These are phyloP conservation scores for Alternaria rosae DNA, from an alignment of 2,329 filamentous ascomycete genomes.

Conservation along the genomic window DNA sequence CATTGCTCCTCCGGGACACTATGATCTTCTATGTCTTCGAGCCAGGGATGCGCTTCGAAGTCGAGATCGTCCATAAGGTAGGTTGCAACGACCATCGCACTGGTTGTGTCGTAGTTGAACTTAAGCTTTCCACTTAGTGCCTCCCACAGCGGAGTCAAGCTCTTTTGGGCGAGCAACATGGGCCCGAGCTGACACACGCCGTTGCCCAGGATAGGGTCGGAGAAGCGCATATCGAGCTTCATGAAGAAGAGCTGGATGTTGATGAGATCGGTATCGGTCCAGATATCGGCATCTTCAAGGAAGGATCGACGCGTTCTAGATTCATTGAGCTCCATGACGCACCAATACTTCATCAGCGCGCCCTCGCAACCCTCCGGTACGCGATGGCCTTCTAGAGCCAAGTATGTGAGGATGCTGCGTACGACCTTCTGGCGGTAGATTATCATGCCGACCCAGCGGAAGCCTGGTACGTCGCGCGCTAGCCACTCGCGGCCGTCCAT, in stretches of 20 bases:
- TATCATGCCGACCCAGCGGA: constrained; percentile 74
- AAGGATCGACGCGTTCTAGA: constrained; percentile 59
- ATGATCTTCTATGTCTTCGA: constrained; percentile 33
- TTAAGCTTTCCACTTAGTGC: constrained; percentile 62
- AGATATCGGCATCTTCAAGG: constrained; percentile 61
- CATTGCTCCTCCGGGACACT: constrained; percentile 39
- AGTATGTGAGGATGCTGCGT: constrained; percentile 66
- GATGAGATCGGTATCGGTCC: constrained; percentile 68
- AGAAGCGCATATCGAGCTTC: constrained; percentile 75
- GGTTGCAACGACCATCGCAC: constrained; percentile 27
- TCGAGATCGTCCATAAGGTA: constrained; percentile 33
- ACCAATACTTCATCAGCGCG: constrained; percentile 71
- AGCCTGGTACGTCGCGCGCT: constrained; percentile 61
- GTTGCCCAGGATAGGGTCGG: constrained; percentile 66
- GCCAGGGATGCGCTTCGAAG: constrained; percentile 22
- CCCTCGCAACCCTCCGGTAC: constrained; percentile 58
- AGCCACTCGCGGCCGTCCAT: constrained; percentile 47
- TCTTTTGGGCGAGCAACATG: constrained; percentile 65
- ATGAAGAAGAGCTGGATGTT: constrained; percentile 70
- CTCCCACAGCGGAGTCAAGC: constrained; percentile 46
- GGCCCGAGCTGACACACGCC: constrained; percentile 48
- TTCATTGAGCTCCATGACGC: constrained; percentile 70
- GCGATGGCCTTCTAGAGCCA: constrained; percentile 65
- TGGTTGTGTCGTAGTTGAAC: constrained; percentile 43
- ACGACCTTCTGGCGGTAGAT: constrained; percentile 53